Conservation (phyloP, 2,329 filamentous ascomycete genomes). For the Erysiphe neolycopersici region DNA sequence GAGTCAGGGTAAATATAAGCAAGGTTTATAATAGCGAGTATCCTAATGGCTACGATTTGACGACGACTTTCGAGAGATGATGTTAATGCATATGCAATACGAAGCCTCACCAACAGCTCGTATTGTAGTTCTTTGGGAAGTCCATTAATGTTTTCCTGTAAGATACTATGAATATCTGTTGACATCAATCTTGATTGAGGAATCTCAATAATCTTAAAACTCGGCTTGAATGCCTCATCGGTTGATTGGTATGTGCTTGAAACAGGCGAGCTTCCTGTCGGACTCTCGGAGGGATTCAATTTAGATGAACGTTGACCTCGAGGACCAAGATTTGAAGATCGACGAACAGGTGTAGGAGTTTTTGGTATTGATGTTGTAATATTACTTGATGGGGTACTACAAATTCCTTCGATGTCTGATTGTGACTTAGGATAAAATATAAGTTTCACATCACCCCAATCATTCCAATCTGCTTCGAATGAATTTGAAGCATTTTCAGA, state of each 20-base stretch:
- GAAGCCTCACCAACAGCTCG: conserved; percentile 60
- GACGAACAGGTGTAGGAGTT: conserved; percentile 13
- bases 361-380: conserved; percentile 11
- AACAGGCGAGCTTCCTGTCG: conserved; percentile 9
- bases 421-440: conserved; percentile 37
- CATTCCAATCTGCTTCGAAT: conserved; percentile 30
- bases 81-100: conserved; percentile 57
- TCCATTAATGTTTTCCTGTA: conserved; percentile 28
- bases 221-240: conserved; percentile 9
- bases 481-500: conserved; percentile 5
- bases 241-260: conserved; percentile 5
- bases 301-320: conserved; percentile 11
- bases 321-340: conserved; percentile 13
- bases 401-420: conserved; percentile 10
- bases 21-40: conserved; percentile 72
- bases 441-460: conserved; percentile 58
- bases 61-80: conserved; percentile 39
- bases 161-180: conserved; percentile 26
- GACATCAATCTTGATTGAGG: conserved; percentile 25
- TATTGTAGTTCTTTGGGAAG: conserved; percentile 52
- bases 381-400: conserved; percentile 6
- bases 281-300: conserved; percentile 13
- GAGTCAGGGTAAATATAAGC: conserved; percentile 68
- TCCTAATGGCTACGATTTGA: conserved; percentile 50
- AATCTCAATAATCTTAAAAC: conserved; percentile 18